phyloP scores from a whole-genome alignment of 768 basidiomycete species.

The Artomyces pyxidatus region DNA sequence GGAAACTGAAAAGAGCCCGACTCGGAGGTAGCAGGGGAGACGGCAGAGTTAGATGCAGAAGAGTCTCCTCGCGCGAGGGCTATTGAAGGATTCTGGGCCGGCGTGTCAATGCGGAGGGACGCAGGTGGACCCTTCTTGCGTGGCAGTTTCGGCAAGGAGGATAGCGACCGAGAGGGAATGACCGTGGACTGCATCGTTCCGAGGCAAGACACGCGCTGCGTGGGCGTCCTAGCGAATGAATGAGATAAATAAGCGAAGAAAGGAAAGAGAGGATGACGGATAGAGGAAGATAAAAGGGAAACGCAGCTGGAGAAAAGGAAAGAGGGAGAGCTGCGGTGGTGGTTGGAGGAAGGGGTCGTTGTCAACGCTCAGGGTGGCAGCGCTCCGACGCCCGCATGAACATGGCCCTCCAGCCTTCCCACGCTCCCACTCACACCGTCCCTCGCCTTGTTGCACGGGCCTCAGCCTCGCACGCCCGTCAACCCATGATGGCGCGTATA shows the following conservation, averaged over 20 bases:
- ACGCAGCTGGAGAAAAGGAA: conserved; percentile 9
- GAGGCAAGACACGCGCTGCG: conserved; percentile 21
- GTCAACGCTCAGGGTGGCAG: background rate
- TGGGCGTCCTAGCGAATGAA: conserved; percentile 13
- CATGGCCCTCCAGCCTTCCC: background rate
- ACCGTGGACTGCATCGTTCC: conserved; percentile 14
- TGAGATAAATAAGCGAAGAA: conserved; percentile 20
- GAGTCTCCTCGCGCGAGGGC: conserved; percentile 37
- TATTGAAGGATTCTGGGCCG: conserved; percentile 40
- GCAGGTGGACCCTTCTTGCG: conserved; percentile 47
- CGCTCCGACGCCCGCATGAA: no score
- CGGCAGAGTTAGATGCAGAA: conserved; percentile 37
- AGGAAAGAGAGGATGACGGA: conserved; percentile 9
- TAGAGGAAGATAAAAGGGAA: conserved; percentile 16
- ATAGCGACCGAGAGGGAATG: conserved; percentile 18
- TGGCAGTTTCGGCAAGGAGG: conserved; percentile 26
- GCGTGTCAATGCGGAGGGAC: conserved; percentile 52
- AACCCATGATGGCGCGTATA: no score
- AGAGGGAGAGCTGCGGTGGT: conserved; percentile 7
- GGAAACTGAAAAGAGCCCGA: conserved; percentile 39
- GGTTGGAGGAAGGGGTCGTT: conserved; percentile 1
- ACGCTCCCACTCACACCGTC: background rate
- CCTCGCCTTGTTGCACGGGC: background rate
- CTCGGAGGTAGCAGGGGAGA: conserved; percentile 47
- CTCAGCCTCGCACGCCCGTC: no score